These are phyloP conservation scores for Abrus pulchellus DNA, from an alignment of 306 rosid genomes.

Conservation along the genomic window DNA sequence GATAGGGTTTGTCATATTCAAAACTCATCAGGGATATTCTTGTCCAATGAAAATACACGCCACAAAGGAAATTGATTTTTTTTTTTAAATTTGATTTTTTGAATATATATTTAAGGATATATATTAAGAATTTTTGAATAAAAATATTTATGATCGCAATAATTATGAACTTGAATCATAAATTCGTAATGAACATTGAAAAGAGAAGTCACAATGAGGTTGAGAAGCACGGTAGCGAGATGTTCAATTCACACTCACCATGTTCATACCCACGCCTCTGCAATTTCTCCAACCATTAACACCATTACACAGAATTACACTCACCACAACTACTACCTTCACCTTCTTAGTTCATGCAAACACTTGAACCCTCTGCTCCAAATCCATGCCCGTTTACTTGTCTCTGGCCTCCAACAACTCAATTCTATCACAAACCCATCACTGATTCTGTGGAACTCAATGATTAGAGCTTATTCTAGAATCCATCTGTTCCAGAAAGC, in stretches of 20 bases:
- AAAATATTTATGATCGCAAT: too few relatives aligned
- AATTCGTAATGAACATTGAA: not conserved
- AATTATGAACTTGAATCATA: not conserved
- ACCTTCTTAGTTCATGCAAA: slow-evolving; percentile 62
- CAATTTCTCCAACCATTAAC: slow-evolving; percentile 26
- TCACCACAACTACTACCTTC: slow-evolving; percentile 44
- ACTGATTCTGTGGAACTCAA: slow-evolving; percentile 61
- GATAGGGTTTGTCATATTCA: slow-evolving; percentile 1
- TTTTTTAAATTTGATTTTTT: too few relatives aligned
- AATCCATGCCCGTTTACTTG: slow-evolving; percentile 62
- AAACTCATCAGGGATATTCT: not conserved
- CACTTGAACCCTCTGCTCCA: slow-evolving; percentile 65
- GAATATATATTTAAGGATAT: too few relatives aligned
- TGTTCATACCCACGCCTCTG: slow-evolving; percentile 2
- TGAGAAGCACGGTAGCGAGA: slow-evolving; percentile 17
- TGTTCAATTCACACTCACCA: slow-evolving; percentile 39
- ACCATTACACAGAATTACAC: slow-evolving; percentile 27
- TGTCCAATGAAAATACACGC: not conserved
- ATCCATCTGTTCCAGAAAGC: slow-evolving; percentile 52
- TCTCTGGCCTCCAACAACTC: slow-evolving; percentile 59
- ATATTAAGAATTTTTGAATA: too few relatives aligned
- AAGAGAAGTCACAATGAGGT: slow-evolving; percentile 11
- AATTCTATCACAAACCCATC: slow-evolving; percentile 56
- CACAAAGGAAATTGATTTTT: too few relatives aligned
- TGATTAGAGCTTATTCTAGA: slow-evolving; percentile 66